These are phyloP conservation scores for Leptographium flavum DNA, from an alignment of 2,329 filamentous ascomycete genomes.

Conservation along the genomic window DNA sequence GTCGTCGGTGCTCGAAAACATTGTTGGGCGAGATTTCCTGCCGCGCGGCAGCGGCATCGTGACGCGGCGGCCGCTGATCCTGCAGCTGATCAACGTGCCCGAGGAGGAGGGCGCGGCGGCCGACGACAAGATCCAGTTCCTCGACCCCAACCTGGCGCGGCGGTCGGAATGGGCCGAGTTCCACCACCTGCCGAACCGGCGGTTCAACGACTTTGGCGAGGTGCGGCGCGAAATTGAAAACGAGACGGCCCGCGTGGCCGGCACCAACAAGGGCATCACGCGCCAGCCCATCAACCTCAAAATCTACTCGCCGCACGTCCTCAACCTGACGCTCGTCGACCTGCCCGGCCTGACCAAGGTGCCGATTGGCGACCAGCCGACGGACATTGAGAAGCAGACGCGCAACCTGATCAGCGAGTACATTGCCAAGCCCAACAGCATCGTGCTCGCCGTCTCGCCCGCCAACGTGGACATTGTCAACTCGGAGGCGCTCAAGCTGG, in stretches of 20 bases:
- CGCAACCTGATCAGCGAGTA: constrained; percentile 97
- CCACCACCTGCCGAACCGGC: constrained; percentile 90
- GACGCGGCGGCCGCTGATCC: constrained; percentile 81
- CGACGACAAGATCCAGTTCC: constrained; percentile 47
- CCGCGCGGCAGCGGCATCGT: constrained; percentile 95
- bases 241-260: constrained; percentile 94
- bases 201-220: constrained; percentile 96
- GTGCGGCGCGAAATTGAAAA: constrained; percentile 94
- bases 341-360: constrained; percentile 82
- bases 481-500: constrained; percentile 92
- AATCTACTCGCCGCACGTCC: constrained; percentile 96
- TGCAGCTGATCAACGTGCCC: constrained; percentile 95
- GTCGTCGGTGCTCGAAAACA: constrained; percentile 96
- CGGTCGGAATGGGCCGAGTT: constrained; percentile 83
- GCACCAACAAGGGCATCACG: constrained; percentile 90
- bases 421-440: constrained; percentile 96
- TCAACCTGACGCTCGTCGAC: constrained; percentile 93
- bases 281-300: constrained; percentile 93
- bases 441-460: constrained; percentile 89
- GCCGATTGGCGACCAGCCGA: constrained; percentile 16
- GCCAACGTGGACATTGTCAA: constrained; percentile 98
- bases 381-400: constrained; percentile 52
- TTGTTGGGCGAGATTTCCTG: constrained; percentile 93
- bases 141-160: constrained; percentile 55
- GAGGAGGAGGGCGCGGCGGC: constrained; percentile 50